These are phyloP conservation scores for Alternaria dauci DNA, from an alignment of 2,329 filamentous ascomycete genomes.

Conservation along the genomic window DNA sequence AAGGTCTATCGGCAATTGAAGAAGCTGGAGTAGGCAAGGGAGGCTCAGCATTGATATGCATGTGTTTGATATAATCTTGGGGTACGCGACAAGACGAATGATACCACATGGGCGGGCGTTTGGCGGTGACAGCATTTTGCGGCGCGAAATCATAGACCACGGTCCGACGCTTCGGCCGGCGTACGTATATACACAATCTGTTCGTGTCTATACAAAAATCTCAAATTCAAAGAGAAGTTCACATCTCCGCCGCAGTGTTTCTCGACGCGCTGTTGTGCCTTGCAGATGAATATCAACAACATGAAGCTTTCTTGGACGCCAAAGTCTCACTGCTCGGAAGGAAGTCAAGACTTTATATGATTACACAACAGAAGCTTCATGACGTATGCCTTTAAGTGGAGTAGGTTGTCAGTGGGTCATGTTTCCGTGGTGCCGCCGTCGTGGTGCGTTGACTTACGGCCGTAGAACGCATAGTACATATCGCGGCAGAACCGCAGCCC, in stretches of 20 bases:
- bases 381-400: background rate
- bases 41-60: background rate
- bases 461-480: background rate
- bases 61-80: background rate
- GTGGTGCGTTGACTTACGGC: background rate
- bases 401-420: background rate
- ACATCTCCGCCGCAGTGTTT: background rate
- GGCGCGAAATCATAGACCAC: constrained; percentile 3
- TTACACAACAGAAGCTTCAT: background rate
- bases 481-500: background rate
- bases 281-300: background rate
- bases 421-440: background rate
- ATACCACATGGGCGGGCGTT: constrained; percentile 21
- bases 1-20: constrained; percentile 68
- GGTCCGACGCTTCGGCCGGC: background rate
- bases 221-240: background rate
- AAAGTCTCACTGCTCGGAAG: background rate
- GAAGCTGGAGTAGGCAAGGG: constrained; percentile 3
- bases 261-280: background rate
- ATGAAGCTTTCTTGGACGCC: background rate
- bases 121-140: constrained; percentile 4
- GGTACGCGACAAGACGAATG: constrained; percentile 5
- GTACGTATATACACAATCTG: background rate
- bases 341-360: background rate
- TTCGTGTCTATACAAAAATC: background rate